Evolutionary conservation across 1,139 yeast species (phyloP), one percentile per base, ranked within the genome.

Genomic region (Pichia sp.): DNA sequence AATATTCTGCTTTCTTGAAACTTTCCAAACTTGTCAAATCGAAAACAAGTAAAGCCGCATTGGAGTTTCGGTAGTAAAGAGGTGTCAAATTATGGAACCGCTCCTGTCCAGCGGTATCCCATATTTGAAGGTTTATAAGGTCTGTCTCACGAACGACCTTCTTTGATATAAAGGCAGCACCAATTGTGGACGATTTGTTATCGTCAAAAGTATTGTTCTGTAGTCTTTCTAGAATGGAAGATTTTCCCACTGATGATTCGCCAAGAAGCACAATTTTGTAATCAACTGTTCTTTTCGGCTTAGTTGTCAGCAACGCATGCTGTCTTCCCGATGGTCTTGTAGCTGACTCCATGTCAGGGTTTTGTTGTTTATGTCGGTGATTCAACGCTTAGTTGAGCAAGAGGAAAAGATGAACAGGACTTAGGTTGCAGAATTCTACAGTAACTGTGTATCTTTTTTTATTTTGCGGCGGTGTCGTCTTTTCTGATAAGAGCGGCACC

Each of bases 61-160:
- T 87, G 29, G 96, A 92, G 65, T 89, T 89, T 59, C 97, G 75
- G 71, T 90, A 90, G 70, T 90, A 90, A 89, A 90, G 86, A 4
- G 96, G 96, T 2, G 96, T 95, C 65, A 90, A 76, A 45, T 88
- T 82, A 58, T 90, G 92, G 75, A 90, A 90, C 53, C 97, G 74
- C 68, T 90, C 97, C 70, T 90, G 97, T 3, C 97, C 97, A 0
- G 97, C 97, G 15, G 97, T 90, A 68, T 90, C 97, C 90, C 90
- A 84, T 60, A 80, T 81, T 63, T 81, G 85, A 61, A 70, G 56
- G 52, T 68, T 69, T 23, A 69, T 60, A 43, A 64, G 53, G 45
- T 52, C 54, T 1, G 45, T 47, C n/a, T 73, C 54, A 70, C 75
- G 49, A 15, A 63, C 72, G 45, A 83, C 74, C 38, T 83, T 76